Evolutionary conservation across 1,284 basidiomycete genomes (phyloP), one percentile per base, ranked within the genome.

Genomic region (Gastroboletus turbinatus): DNA sequence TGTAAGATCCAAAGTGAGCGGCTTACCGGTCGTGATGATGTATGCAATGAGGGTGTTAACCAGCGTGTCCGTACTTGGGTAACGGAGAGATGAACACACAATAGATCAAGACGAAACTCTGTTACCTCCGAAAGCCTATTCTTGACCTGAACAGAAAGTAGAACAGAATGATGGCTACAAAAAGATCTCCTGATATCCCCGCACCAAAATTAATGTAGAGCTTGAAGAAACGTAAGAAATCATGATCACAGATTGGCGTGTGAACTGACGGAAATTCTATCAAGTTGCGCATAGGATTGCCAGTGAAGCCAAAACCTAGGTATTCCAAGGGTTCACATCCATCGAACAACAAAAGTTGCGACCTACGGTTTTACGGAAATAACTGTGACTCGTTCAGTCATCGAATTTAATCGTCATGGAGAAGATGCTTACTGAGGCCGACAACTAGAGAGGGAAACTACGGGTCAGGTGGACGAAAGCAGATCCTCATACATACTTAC

Each of bases 301-400:
- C 23, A 27, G n/a, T n/a, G n/a, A n/a, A 78, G 55, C 5, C 53
- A n/a, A 59, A 78, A 77, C 13, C 78, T 80, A 47, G 21, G 5
- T 4, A 19, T 30, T n/a, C 19, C n/a, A 27, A 46, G 19, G n/a
- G 16, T 36, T 55, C 11, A 39, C 16, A 35, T 16, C 32, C 52
- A 33, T 19, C 51, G 5, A 44, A n/a, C 14, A 29, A 36, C 33
- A 35, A 35, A 10, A 19, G n/a, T 35, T 27, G 43, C 27, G 50
- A 69, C 76, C 52, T 52, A 79, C 75, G 73, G 73, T 71, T 75
- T 76, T 32, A 64, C 66, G 4, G 78, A 76, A 53, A 80, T 77
- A 17, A 68, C 80, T 81, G 46, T n/a, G 45, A 51, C 13, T 14
- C 19, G 29, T 43, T 46, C 46, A 49, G 58, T 49, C 13, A 44